A percentile compares a stretch with the other conserved stretches of the same genome.
Evolutionary conservation across 345 rosid species (phyloP).

Genomic region (Populus euphratica): DNA sequence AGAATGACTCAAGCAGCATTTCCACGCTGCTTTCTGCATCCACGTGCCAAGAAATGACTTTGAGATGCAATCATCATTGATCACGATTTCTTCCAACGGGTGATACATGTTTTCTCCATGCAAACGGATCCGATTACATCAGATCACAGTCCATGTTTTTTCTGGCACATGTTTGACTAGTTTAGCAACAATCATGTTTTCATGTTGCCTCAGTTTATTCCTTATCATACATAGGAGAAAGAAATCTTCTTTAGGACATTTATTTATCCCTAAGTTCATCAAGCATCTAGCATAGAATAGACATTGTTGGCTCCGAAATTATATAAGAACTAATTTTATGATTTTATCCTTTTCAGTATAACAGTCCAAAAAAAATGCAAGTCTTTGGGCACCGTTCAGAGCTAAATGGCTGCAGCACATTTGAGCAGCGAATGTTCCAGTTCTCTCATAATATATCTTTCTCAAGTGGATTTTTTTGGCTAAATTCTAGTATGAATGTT

Average conservation of each 20-base stretch:
- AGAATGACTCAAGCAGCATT: neutral
- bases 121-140: neutral
- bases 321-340: neutral
- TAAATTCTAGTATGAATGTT: neutral
- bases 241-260: neutral
- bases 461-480: neutral
- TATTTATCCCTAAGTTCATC: neutral
- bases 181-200: neutral
- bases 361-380: neutral
- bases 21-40: neutral
- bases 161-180: neutral
- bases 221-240: neutral
- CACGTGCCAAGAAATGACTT: neutral
- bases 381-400: neutral
- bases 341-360: neutral
- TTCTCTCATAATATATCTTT: neutral
- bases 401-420: neutral
- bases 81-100: neutral
- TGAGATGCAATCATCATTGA: neutral
- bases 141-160: neutral
- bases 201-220: neutral
- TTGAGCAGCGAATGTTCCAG: neutral
- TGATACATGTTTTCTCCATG: neutral
- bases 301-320: neutral
- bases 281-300: neutral